Evolutionary conservation across 768 basidiomycete species (phyloP).

Genomic region (Lactarius indigo): DNA sequence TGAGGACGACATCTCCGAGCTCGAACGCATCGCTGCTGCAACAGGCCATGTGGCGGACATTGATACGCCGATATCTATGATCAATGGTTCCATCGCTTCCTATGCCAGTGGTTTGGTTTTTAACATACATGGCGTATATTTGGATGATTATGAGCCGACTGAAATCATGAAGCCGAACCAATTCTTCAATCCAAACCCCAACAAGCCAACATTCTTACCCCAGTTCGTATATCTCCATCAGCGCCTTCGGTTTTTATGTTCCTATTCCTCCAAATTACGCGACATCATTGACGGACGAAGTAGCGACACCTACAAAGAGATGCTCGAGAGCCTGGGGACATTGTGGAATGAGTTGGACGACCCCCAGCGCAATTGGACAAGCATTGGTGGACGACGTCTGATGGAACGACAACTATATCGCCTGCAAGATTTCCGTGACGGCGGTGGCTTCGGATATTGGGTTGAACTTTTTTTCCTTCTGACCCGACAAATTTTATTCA

Average conservation of each 20-base stretch:
- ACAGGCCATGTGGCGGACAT: neutral
- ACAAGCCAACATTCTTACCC: neutral
- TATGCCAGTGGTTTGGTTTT: neutral
- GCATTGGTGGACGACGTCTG: neutral
- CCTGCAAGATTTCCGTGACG: neutral
- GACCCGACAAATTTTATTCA: neutral
- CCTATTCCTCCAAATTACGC: too few species aligned
- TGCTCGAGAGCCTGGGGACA: too few species aligned
- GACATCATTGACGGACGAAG: too few species aligned
- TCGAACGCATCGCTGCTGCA: neutral
- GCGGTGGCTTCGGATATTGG: neutral
- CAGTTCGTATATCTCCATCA: neutral
- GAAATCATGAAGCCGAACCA: neutral
- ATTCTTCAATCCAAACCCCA: neutral
- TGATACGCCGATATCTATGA: neutral
- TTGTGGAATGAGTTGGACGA: neutral
- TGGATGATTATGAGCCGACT: neutral
- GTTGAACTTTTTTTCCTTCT: neutral
- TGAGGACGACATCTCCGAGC: neutral
- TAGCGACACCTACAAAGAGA: too few species aligned
- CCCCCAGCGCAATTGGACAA: too few species aligned
- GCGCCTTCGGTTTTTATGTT: too few species aligned
- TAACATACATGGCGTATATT: neutral
- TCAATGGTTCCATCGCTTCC: accelerated
- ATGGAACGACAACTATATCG: neutral